phyloP scores from a whole-genome alignment of 2,329 filamentous ascomycete genomes.

The Talaromyces sp. region DNA sequence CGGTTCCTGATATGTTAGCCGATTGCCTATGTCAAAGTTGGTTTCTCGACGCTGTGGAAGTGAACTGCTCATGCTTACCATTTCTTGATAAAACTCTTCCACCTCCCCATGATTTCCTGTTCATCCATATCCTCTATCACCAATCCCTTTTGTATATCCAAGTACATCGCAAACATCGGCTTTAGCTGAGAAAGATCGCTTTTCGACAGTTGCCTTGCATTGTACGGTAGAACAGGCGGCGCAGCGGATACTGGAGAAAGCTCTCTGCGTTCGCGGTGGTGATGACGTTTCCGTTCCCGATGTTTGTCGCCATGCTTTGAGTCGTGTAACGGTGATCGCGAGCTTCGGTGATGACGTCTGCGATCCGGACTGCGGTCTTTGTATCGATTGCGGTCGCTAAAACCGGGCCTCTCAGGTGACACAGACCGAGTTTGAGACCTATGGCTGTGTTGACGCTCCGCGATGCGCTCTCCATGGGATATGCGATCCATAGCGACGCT shows the following conservation, averaged over 20 bases:
- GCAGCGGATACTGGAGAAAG: slow-evolving; percentile 15
- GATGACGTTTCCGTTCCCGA: slow-evolving; percentile 19
- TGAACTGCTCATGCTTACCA: slow-evolving; percentile 57
- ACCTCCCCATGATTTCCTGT: slow-evolving; percentile 74
- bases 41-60: neutral
- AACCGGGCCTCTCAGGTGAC: slow-evolving; percentile 13
- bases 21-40: slow-evolving; percentile 1
- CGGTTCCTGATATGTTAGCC: slow-evolving; percentile 67
- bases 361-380: slow-evolving; percentile 28
- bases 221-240: slow-evolving; percentile 57
- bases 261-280: slow-evolving; percentile 6
- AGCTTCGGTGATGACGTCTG: slow-evolving; percentile 32
- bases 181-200: slow-evolving; percentile 64
- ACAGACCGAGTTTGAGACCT: slow-evolving; percentile 16
- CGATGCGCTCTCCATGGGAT: neutral
- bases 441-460: neutral
- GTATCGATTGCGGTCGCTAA: slow-evolving; percentile 22
- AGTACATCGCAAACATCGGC: slow-evolving; percentile 75
- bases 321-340: slow-evolving; percentile 17
- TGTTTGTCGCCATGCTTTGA: slow-evolving; percentile 15
- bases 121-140: slow-evolving; percentile 66
- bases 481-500: slow-evolving; percentile 10
- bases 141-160: slow-evolving; percentile 81
- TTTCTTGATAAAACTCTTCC: slow-evolving; percentile 88
- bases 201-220: slow-evolving; percentile 64